Base-by-base conservation (phyloP, 2,329 filamentous ascomycete species). In the Annulohypoxylon truncatum region DNA sequence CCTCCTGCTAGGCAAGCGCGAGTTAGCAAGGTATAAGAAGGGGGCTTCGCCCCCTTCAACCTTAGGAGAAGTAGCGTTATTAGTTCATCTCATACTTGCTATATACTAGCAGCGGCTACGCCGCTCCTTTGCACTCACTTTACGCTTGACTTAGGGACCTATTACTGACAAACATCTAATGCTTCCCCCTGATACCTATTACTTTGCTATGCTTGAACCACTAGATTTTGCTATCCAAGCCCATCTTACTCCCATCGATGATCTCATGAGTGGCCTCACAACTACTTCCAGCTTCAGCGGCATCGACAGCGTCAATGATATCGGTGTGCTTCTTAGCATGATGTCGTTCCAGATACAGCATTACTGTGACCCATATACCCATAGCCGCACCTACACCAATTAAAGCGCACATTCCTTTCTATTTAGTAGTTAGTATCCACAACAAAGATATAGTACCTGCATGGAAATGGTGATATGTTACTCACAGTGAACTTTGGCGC, bases 401-500 rank as follows among this genome's bases (percentile, higher is more conserved):
- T 22, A 61, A 22, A 13, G 38, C 58, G 18, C 35, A 53, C 58
- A 61, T 61, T 26, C 58, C 58, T 20, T 6, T 26, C 58, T 60
- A 10, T 52, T 52, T 33, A 12, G 6, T 18, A 8, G 40, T 60
- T 52, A 60, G 46, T 50, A 60, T 12, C n/a, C n/a, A n/a, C n/a
- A n/a, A n/a, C n/a, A n/a, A 31, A 42, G 15, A 28, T 1, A 8
- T 31, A 10, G 13, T 44, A 15, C 13, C 4, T 1, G 28, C 2
- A 10, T 47, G 2, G 26, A 2, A 40, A 24, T 4, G 13, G 31
- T 6, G 8, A 2, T 29, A 33, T 3, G 33, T 12, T 20, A 52
- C 56, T 60, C 13, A 60, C 56, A 3, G 58, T 61, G 10, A 61
- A 61, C 15, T 61, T 28, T 4, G 58, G 58, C 10, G 58, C 58